These are phyloP conservation scores for Penicillium goetzii DNA, from an alignment of 495 filamentous ascomycete genomes.

Conservation along the genomic window DNA sequence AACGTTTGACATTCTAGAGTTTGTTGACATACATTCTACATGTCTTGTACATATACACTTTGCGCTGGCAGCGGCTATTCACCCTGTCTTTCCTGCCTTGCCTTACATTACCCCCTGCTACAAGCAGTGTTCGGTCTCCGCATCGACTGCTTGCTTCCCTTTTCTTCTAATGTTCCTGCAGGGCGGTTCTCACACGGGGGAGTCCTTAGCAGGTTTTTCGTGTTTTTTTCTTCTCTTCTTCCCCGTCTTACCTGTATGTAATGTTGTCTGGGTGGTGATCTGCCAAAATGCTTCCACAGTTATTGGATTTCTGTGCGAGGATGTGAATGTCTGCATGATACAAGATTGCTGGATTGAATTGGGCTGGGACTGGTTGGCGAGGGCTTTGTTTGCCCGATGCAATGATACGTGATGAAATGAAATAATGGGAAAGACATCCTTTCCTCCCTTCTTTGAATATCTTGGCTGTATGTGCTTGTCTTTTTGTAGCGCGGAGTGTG, in stretches of 20 bases:
- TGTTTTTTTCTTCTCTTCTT: slow-evolving; percentile 16
- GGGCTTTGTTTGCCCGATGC: slow-evolving; percentile 7
- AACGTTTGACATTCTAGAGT: slow-evolving; percentile 29
- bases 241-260: slow-evolving; percentile 34
- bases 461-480: neutral
- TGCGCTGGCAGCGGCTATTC: slow-evolving; percentile 10
- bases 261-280: slow-evolving; percentile 27
- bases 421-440: neutral
- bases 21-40: slow-evolving; percentile 30
- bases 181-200: neutral
- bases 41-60: slow-evolving; percentile 37
- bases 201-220: neutral
- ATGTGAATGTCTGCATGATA: slow-evolving; percentile 21
- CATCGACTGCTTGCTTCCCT: neutral
- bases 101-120: neutral
- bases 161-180: slow-evolving; percentile 16
- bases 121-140: neutral
- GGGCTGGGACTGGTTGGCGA: slow-evolving; percentile 10
- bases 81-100: neutral
- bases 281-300: slow-evolving; percentile 20
- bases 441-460: neutral
- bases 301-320: slow-evolving; percentile 18
- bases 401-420: slow-evolving; percentile 29
- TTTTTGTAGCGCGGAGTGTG: neutral
- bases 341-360: slow-evolving; percentile 19